A percentile compares a stretch with the other conserved stretches of the same genome.
phyloP scores from a whole-genome alignment of 257 asterid genomes.

The Penstemon eatonii region DNA sequence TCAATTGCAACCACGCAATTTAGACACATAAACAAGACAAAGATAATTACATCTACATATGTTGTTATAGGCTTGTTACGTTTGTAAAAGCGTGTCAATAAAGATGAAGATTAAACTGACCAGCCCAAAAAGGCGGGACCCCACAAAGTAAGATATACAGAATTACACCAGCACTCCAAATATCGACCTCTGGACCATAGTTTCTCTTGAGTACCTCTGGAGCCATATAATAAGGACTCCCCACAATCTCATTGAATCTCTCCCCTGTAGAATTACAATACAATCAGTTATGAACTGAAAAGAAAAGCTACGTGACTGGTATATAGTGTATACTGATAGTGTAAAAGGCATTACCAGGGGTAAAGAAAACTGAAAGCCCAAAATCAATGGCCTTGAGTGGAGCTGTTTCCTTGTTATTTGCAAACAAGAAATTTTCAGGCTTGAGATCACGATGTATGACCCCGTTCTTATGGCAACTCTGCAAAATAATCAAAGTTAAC shows the following conservation, averaged over 20 bases:
- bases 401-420: conserved; percentile 53
- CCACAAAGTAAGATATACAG: conserved; percentile 60
- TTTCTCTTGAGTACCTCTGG: conserved; percentile 55
- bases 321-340: not conserved
- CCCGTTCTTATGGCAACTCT: conserved; percentile 61
- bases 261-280: conserved; percentile 38
- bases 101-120: conserved; percentile 28
- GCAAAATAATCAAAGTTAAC: conserved; percentile 9
- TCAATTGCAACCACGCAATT: not conserved
- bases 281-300: not conserved
- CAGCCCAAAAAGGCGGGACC: conserved; percentile 64
- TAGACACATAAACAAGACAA: conserved; percentile 2
- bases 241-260: conserved; percentile 58
- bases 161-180: conserved; percentile 66
- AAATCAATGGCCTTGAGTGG: conserved; percentile 65
- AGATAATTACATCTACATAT: not conserved
- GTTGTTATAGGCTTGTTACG: too few relatives aligned
- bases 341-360: conserved; percentile 46
- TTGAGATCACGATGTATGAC: conserved; percentile 73
- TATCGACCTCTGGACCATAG: conserved; percentile 58
- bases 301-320: not conserved
- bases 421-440: conserved; percentile 65
- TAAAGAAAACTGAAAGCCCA: conserved; percentile 61
- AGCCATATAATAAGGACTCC: conserved; percentile 69
- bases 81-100: not conserved